Evolutionary conservation across 805 yeast species (phyloP), one percentile per base, ranked within the genome.

Genomic region (Yarrowia hollandica): DNA sequence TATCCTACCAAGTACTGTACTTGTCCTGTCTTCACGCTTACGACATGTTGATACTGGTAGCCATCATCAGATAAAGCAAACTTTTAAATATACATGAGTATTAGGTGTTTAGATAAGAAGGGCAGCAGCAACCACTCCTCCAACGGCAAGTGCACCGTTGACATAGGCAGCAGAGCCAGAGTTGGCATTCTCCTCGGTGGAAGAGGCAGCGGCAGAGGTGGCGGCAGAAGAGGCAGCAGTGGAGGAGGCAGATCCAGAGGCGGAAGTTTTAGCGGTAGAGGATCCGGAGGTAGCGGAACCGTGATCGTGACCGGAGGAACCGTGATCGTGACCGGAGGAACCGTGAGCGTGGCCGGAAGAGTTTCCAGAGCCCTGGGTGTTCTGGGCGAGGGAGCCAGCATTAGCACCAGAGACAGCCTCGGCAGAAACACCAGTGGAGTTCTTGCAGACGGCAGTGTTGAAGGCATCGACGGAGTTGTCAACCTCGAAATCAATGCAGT

Each of bases 401-500:
- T 62, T 60, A 16, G 67, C 59, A 9, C 65, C 63, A 19, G 62
- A 37, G 58, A 64, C 63, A 16, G 63, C 46, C 15, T 34, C 54
- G 31, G 69, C 63, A 46, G 63, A 39, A 15, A 66, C 61, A 15
- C 66, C 68, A 31, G 71, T 60, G 21, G 62, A 38, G 62, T 67
- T 67, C 44, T 57, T 26, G 62, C 70, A 67, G 9, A 33, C 34
- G 35, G 52, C 19, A 12, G 25, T 21, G 39, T 65, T 55, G 25
- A 59, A 18, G 19, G 60, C 25, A 23, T 59, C 57, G 10, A 65
- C 71, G 18, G 52, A 38, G 55, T 41, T 26, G 26, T 63, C 54
- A 19, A 67, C 37, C 22, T 61, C 44, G 39, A 67, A 59, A 35
- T 68, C 70, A 19, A 68, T 64, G 38, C 70, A 67, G 44, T 67